These are phyloP conservation scores for Monosporozyma siamensis DNA, from an alignment of 805 yeast genomes.

Conservation along the genomic window DNA sequence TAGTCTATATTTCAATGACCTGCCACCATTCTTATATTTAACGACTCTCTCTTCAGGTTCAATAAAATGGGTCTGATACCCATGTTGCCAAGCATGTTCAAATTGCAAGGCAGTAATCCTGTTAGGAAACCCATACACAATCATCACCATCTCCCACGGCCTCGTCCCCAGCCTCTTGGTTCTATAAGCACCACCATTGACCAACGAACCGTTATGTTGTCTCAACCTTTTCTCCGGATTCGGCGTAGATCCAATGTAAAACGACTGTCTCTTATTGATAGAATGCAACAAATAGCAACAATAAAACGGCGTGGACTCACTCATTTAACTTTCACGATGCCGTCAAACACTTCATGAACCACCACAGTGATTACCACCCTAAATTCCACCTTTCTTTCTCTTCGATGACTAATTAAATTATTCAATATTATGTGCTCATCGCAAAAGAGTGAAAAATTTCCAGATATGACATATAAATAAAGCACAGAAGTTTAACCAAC, in stretches of 20 bases:
- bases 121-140: constrained; percentile 66
- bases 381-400: neutral
- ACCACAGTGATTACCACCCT: too few relatives aligned
- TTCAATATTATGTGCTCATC: neutral
- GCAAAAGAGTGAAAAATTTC: too few relatives aligned
- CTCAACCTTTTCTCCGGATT: constrained; percentile 58
- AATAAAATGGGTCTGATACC: constrained; percentile 56
- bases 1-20: constrained; percentile 37
- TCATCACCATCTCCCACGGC: constrained; percentile 64
- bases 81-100: constrained; percentile 81
- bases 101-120: constrained; percentile 64
- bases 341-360: too few relatives aligned
- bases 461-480: too few relatives aligned
- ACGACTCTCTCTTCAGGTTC: constrained; percentile 29
- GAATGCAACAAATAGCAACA: constrained; percentile 67
- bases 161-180: constrained; percentile 49
- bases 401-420: neutral
- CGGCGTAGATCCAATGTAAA: constrained; percentile 78
- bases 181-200: constrained; percentile 56
- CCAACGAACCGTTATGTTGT: constrained; percentile 69
- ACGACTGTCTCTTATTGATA: constrained; percentile 43
- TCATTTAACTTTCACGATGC: too few relatives aligned
- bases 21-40: constrained; percentile 31
- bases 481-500: too few relatives aligned
- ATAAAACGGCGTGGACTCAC: constrained; percentile 34